Percentiles rank a stretch among this genome's conserved stretches.
These are phyloP conservation scores for Meredithiella fracta DNA, from an alignment of 2,329 filamentous ascomycete species.

Conservation along the genomic window DNA sequence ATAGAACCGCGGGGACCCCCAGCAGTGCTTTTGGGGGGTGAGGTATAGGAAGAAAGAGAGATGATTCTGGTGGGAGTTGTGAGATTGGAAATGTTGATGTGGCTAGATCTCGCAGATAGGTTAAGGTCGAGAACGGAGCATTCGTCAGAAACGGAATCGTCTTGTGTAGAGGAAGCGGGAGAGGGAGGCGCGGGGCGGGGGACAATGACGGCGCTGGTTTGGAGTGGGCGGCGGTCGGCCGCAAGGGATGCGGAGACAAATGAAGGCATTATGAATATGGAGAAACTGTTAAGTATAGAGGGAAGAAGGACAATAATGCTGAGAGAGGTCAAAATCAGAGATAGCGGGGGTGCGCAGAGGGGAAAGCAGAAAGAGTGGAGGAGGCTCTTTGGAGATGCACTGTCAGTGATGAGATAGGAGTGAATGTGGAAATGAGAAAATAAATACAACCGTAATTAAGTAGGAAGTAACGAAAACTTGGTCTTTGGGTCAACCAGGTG, in stretches of 20 bases:
- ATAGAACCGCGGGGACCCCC: background rate
- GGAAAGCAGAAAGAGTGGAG: background rate
- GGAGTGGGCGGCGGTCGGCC: constrained; percentile 19
- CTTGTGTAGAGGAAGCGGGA: constrained; percentile 22
- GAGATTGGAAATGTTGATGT: constrained; percentile 4
- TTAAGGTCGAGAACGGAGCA: constrained; percentile 12
- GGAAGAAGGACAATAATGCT: background rate
- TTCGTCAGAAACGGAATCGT: constrained; percentile 9
- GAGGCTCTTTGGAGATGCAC: background rate
- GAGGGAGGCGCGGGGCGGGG: constrained; percentile 34
- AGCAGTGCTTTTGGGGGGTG: constrained; percentile 6
- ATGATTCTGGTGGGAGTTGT: constrained; percentile 10
- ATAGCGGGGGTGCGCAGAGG: background rate
- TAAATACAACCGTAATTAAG: background rate
- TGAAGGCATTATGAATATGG: constrained; percentile 9
- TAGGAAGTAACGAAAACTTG: background rate
- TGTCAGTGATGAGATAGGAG: no score
- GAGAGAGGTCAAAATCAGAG: background rate
- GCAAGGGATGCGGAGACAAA: constrained; percentile 5
- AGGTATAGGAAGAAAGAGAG: constrained; percentile 13
- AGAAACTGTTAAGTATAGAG: background rate
- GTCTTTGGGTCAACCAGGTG: background rate
- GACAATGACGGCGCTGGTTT: constrained; percentile 35
- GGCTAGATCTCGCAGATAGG: constrained; percentile 2
- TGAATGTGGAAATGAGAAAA: background rate